Evolutionary conservation across 257 asterid genomes (phyloP).

Genomic region (Anisodus tanguticus): DNA sequence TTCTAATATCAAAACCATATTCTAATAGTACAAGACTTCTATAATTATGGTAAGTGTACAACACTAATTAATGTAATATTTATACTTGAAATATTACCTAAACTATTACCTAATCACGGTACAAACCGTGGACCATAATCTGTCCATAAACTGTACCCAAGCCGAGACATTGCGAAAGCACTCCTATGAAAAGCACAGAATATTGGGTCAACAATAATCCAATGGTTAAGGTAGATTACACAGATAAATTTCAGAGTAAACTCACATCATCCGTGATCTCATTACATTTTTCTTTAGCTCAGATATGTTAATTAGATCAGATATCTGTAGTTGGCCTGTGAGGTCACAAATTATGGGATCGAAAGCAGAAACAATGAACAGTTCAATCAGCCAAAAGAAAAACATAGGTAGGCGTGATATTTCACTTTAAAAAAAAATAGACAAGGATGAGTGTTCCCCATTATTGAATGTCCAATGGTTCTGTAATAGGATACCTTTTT

Average conservation of each 20-base stretch:
- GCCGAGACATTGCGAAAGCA: constrained; percentile 50
- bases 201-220: constrained; percentile 28
- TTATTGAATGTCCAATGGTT: neutral
- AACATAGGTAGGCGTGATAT: neutral
- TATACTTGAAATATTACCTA: too few species aligned
- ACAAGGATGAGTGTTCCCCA: neutral
- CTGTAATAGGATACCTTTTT: neutral
- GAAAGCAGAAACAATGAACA: constrained; percentile 3
- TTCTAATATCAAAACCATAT: too few species aligned
- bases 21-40: too few species aligned
- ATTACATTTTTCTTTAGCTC: neutral
- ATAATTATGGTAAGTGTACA: too few species aligned
- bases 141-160: too few species aligned
- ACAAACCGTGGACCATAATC: too few species aligned
- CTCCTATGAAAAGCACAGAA: constrained; percentile 59
- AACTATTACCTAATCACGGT: too few species aligned
- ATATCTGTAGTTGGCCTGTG: neutral
- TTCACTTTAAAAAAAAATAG: neutral
- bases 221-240: constrained; percentile 6
- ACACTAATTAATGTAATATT: too few species aligned
- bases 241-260: constrained; percentile 13
- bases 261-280: neutral
- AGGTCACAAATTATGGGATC: neutral
- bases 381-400: neutral
- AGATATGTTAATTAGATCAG: neutral